phyloP scores from a whole-genome alignment of 148 eudicot genomes.

The Mesembryanthemum crystallinum region DNA sequence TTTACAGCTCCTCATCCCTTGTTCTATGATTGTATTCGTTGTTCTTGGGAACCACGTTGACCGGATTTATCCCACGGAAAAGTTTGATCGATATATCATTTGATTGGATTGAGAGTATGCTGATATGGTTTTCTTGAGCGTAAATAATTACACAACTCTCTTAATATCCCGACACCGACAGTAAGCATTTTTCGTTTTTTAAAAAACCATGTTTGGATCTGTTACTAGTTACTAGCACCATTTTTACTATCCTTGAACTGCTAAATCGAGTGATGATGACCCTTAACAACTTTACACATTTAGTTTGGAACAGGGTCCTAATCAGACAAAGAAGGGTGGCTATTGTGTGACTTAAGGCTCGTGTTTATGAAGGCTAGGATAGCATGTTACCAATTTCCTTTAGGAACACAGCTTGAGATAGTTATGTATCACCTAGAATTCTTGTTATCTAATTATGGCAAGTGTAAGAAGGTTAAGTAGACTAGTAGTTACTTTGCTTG shows the following conservation, averaged over 20 bases:
- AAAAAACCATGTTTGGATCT: too few species aligned
- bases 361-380: constrained; percentile 21
- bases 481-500: not conserved
- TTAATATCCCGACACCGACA: too few species aligned
- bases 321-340: constrained; percentile 24
- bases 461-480: too few species aligned
- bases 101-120: not conserved
- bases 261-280: constrained; percentile 14
- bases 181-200: not conserved
- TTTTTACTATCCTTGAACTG: not conserved
- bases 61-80: not conserved
- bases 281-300: constrained; percentile 4
- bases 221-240: not conserved
- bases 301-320: constrained; percentile 27
- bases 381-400: constrained; percentile 13
- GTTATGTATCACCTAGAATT: constrained; percentile 25
- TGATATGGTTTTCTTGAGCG: not conserved
- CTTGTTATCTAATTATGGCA: not conserved
- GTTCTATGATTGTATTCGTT: not conserved
- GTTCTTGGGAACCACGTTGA: not conserved
- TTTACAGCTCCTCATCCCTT: not conserved
- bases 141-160: not conserved
- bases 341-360: constrained; percentile 30
- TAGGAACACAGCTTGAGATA: constrained; percentile 27
- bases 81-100: not conserved